Base-by-base conservation (phyloP, 2,329 filamentous ascomycete species). In the Plenodomus lindquistii region DNA sequence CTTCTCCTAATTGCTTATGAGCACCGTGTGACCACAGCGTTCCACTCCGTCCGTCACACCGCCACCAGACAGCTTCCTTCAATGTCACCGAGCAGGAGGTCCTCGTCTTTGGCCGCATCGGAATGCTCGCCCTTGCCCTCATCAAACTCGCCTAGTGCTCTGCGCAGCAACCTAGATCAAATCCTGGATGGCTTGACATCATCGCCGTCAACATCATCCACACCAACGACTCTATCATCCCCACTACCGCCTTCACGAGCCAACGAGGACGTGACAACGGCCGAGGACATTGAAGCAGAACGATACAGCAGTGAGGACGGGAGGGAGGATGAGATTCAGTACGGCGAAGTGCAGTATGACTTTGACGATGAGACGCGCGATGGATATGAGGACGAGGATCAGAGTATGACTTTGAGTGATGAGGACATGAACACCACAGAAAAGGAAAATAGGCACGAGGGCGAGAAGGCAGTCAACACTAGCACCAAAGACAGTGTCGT, bases 371-470 rank as follows among this genome's bases (percentile, higher is more conserved):
- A 62, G 42, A 24, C 17, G 16, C 37, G 51, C 2, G 45, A 42
- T 4, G 57, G 55, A 1, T 60, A 62, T 20, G 49, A 52, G 37
- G 59, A 60, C 11, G 52, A 59, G n/a, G 45, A 59, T 19, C 50
- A 50, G 11, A 58, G 52, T 24, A 58, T 59, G 58, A 52, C 58
- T 29, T 13, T 54, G 18, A 60, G 50, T 22, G 51, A 61, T 18
- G 45, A 15, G 5, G 44, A 41, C 4, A 34, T 19, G 4, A 37
- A 38, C 4, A 9, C 4, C 37, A 21, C 18, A 2, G 17, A 19
- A 17, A 4, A 35, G 3, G 4, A n/a, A 4, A 31, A 42, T 11
- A 31, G 27, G n/a, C n/a, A n/a, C 11, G 27, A 15, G 4, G 27
- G 27, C 10, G 15, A 31, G 6, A 15, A 15, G 15, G 27, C 10